phyloP scores from a whole-genome alignment of 495 filamentous ascomycete species.

The Lasiosphaeris hirsuta region DNA sequence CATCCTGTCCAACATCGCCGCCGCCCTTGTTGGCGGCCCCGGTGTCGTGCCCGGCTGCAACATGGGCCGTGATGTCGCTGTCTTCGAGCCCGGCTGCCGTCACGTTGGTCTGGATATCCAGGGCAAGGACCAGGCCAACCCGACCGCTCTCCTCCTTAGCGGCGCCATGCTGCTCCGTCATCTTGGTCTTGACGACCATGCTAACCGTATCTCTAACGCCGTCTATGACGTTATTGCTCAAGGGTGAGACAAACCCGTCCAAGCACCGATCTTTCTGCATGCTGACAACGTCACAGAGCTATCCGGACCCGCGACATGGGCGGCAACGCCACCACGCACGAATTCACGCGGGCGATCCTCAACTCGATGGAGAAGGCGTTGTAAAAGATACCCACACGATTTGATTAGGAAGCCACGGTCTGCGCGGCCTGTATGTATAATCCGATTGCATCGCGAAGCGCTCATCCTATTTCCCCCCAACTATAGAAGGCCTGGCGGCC shows the following conservation, averaged over 20 bases:
- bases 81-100: slow-evolving; percentile 97
- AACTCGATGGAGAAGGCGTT: slow-evolving; percentile 76
- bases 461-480: neutral
- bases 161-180: slow-evolving; percentile 96
- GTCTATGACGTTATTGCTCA: slow-evolving; percentile 95
- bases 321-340: slow-evolving; percentile 79
- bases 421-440: slow-evolving; percentile 6
- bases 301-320: slow-evolving; percentile 92
- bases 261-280: neutral
- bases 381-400: slow-evolving; percentile 24
- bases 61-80: slow-evolving; percentile 97
- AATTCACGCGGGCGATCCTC: slow-evolving; percentile 91
- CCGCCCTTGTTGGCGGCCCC: slow-evolving; percentile 95
- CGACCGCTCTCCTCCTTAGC: slow-evolving; percentile 89
- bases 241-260: slow-evolving; percentile 59
- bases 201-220: slow-evolving; percentile 95
- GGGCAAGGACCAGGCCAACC: slow-evolving; percentile 98
- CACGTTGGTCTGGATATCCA: slow-evolving; percentile 99
- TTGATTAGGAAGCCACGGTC: neutral
- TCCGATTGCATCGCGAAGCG: neutral
- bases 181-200: slow-evolving; percentile 93
- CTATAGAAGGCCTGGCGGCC: slow-evolving; percentile 1
- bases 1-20: slow-evolving; percentile 97
- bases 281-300: slow-evolving; percentile 55
- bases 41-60: slow-evolving; percentile 98